Evolutionary conservation across 164 flowering plant genomes (phyloP).

Genomic region (Magnolia changhungtana): DNA sequence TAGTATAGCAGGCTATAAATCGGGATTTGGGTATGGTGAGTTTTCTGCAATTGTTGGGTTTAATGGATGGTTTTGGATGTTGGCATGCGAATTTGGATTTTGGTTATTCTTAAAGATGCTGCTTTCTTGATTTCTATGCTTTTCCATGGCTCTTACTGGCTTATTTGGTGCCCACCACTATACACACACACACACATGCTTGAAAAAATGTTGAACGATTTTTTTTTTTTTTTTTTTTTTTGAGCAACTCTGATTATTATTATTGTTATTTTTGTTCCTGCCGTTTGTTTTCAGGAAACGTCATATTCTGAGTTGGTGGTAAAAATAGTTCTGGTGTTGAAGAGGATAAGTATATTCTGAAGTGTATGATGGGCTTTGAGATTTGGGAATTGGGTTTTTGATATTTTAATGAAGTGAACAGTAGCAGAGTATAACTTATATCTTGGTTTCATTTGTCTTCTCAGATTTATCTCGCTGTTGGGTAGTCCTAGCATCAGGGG

Average conservation of each 20-base stretch:
- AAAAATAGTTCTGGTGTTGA: too few relatives aligned
- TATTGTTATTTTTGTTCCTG: not conserved
- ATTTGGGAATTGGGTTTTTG: not conserved
- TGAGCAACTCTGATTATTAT: not conserved
- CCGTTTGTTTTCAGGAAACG: not conserved
- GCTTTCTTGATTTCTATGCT: not conserved
- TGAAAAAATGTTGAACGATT: not conserved
- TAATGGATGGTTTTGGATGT: not conserved
- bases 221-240: not conserved
- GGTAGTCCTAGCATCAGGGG: not conserved
- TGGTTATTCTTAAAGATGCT: not conserved
- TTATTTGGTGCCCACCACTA: not conserved
- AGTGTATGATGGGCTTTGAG: not conserved
- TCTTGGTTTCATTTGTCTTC: not conserved
- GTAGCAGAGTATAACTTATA: not conserved
- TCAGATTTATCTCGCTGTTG: not conserved
- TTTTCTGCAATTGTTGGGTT: not conserved
- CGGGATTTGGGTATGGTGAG: not conserved
- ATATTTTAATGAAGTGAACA: not conserved
- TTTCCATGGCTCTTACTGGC: not conserved
- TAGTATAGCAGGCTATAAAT: not conserved
- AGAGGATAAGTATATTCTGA: too few relatives aligned
- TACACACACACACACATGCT: too few relatives aligned
- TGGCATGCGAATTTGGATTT: not conserved
- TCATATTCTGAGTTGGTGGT: not conserved